phyloP scores from a whole-genome alignment of 768 basidiomycete genomes.

The Pleurotus ostreatus region DNA sequence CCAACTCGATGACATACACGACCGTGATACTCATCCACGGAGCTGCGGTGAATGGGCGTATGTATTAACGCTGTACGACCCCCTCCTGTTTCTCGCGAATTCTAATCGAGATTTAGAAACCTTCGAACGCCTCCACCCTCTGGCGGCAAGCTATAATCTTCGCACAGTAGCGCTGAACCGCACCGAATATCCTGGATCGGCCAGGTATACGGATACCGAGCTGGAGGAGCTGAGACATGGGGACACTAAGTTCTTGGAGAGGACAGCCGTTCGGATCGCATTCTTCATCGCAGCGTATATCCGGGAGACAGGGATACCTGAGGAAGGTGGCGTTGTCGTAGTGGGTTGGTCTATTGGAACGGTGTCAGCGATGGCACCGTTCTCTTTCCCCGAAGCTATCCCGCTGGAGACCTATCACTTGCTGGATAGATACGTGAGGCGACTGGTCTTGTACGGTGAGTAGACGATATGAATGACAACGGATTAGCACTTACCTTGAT shows the following conservation, averaged over 20 bases:
- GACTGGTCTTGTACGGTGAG: slow-evolving; percentile 18
- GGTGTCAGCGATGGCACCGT: slow-evolving; percentile 4
- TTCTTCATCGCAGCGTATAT: slow-evolving; percentile 15
- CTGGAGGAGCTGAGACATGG: slow-evolving; percentile 17
- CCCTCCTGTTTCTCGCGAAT: neutral
- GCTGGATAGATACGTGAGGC: slow-evolving; percentile 11
- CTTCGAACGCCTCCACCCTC: slow-evolving; percentile 17
- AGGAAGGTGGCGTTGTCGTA: slow-evolving; percentile 15
- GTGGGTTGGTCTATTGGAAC: slow-evolving; percentile 19
- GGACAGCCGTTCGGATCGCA: slow-evolving; percentile 15
- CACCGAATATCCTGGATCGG: slow-evolving; percentile 13
- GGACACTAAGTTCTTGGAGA: slow-evolving; percentile 8
- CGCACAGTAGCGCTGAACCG: slow-evolving; percentile 11
- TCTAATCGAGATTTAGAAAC: slow-evolving; percentile 5
- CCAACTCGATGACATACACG: slow-evolving; percentile 12
- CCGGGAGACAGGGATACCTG: slow-evolving; percentile 14
- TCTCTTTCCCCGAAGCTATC: slow-evolving; percentile 6
- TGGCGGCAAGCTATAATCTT: slow-evolving; percentile 11
- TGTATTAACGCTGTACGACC: neutral
- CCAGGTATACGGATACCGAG: slow-evolving; percentile 17
- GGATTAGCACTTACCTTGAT: neutral
- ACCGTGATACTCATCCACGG: slow-evolving; percentile 20
- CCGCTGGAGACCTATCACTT: neutral
- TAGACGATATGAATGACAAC: slow-evolving; percentile 16
- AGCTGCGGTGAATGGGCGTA: slow-evolving; percentile 16